A percentile compares a stretch with the other conserved stretches of the same genome.
Conservation (phyloP, 345 rosid species). For the Capsella bursapastoris region DNA sequence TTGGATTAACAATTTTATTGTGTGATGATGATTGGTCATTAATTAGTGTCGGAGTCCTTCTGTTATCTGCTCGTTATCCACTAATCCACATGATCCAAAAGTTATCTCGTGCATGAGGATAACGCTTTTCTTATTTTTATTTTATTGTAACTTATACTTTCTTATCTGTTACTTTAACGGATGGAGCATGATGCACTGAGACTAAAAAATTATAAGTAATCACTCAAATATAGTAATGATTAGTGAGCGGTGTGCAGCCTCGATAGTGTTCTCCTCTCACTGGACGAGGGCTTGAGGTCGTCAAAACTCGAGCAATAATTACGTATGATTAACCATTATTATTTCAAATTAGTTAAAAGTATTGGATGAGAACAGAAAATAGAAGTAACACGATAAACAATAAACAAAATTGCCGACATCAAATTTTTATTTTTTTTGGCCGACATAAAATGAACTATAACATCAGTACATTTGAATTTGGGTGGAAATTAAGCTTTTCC, state of each 20-base stretch:
- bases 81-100: constrained; percentile 37
- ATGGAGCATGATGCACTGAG: constrained; percentile 21
- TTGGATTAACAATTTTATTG: constrained; percentile 5
- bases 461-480: constrained; percentile 4
- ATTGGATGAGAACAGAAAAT: background rate
- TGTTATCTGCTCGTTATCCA: constrained; percentile 14
- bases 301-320: constrained; percentile 13
- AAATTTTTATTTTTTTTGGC: background rate
- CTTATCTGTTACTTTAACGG: background rate
- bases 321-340: constrained; percentile 29
- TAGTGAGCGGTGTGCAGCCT: background rate
- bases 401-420: constrained; percentile 16
- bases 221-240: background rate
- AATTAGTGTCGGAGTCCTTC: constrained; percentile 7
- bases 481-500: constrained; percentile 1
- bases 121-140: background rate
- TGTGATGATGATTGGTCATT: constrained; percentile 38
- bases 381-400: background rate
- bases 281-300: background rate
- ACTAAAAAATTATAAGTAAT: no score
- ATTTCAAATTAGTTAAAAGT: background rate
- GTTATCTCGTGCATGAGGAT: constrained; percentile 28
- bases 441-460: background rate
- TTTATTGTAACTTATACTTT: background rate
- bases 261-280: constrained; percentile 16